These are phyloP conservation scores for Coelastrella sp. DNA, from an alignment of 139 green algal genomes.

Conservation along the genomic window DNA sequence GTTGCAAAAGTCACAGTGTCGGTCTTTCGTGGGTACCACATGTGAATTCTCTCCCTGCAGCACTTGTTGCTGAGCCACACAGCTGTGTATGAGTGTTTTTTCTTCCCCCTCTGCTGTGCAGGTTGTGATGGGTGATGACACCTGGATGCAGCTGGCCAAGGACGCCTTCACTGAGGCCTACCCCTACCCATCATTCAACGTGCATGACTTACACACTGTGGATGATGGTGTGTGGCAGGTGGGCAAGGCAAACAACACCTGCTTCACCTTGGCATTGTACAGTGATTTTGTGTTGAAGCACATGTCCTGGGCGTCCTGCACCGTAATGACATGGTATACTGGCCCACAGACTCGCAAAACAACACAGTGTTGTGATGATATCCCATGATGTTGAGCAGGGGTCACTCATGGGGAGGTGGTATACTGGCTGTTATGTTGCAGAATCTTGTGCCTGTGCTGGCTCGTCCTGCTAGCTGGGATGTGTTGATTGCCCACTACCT, in stretches of 20 bases:
- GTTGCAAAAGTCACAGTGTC: no score
- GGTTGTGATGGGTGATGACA: conserved; percentile 91
- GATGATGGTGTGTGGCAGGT: conserved; percentile 90
- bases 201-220: conserved; percentile 95
- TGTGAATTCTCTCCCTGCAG: neutral
- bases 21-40: no score
- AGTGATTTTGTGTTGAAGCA: no score
- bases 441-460: conserved; percentile 39
- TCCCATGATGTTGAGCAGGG: neutral
- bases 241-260: conserved; percentile 3
- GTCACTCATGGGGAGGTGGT: neutral
- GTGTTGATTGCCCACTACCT: conserved; percentile 94
- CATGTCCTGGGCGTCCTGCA: no score
- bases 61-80: neutral
- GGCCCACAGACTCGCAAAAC: no score
- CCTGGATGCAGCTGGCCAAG: conserved; percentile 90
- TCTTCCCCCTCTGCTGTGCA: neutral
- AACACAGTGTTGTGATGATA: neutral
- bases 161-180: conserved; percentile 62
- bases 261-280: neutral
- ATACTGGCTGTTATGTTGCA: conserved; percentile 1
- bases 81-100: no score
- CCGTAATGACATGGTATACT: no score
- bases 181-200: conserved; percentile 94
- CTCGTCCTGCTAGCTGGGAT: conserved; percentile 77